phyloP scores from a whole-genome alignment of 108 stramenopile species.

The Bacterosira constricta region DNA sequence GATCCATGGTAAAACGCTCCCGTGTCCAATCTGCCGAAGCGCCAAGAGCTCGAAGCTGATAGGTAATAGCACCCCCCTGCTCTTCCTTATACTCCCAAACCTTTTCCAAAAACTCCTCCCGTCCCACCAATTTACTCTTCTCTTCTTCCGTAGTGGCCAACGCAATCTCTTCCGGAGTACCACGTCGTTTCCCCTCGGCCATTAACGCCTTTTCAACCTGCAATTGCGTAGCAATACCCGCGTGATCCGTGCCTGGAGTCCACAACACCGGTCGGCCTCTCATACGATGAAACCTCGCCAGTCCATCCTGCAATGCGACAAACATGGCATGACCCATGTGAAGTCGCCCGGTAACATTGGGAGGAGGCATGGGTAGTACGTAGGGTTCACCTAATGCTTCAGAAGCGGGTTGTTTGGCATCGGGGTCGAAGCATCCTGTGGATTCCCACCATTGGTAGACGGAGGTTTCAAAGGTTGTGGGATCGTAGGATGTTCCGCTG shows the following conservation, averaged over 20 bases:
- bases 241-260: conserved; percentile 98
- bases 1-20: conserved; percentile 98
- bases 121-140: conserved; percentile 34
- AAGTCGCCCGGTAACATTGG: conserved; percentile 98
- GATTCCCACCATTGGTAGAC: conserved; percentile 89
- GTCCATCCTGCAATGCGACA: conserved; percentile 96
- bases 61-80: conserved; percentile 95
- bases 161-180: not conserved
- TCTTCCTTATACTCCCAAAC: conserved; percentile 89
- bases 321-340: conserved; percentile 99
- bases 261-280: conserved; percentile 94
- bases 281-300: conserved; percentile 98
- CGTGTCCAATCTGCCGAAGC: conserved; percentile 98
- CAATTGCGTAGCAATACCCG: conserved; percentile 98
- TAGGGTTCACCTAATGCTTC: conserved; percentile 58
- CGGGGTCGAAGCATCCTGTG: conserved; percentile 82
- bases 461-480: conserved; percentile 70
- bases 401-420: conserved; percentile 58
- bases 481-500: conserved; percentile 55
- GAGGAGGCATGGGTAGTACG: conserved; percentile 96
- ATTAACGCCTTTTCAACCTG: conserved; percentile 51
- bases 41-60: conserved; percentile 93
- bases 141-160: conserved; percentile 34
- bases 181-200: not conserved
- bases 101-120: conserved; percentile 64